phyloP scores from a whole-genome alignment of 495 filamentous ascomycete species.

The Aspergillus heteromorphus region DNA sequence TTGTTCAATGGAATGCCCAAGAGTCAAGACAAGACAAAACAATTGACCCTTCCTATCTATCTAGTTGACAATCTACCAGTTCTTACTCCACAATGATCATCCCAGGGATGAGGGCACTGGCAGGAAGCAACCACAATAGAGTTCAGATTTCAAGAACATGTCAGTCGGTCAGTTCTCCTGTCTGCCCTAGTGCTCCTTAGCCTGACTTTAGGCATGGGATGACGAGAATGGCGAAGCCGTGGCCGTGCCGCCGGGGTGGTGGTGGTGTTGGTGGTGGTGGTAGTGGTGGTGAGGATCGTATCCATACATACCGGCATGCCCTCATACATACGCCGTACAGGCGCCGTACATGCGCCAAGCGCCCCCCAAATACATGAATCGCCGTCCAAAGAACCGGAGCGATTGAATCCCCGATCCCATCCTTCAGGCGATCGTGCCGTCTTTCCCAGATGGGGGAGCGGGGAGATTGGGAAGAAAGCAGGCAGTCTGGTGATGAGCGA shows the following conservation, averaged over 20 bases:
- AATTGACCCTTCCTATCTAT: not conserved
- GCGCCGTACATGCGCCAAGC: not conserved
- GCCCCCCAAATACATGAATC: not conserved
- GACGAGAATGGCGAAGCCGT: constrained; percentile 5
- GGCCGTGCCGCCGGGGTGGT: constrained; percentile 1
- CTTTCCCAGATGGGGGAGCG: not conserved
- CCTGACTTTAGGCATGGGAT: constrained; percentile 8
- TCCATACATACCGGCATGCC: not conserved
- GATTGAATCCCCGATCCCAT: not conserved
- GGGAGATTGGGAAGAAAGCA: not conserved
- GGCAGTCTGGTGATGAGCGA: constrained; percentile 2
- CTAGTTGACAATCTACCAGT: not conserved
- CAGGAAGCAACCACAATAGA: not conserved
- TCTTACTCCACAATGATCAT: constrained; percentile 12
- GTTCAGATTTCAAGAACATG: not conserved
- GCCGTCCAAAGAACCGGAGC: not conserved
- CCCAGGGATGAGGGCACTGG: constrained; percentile 1
- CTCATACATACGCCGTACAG: not conserved
- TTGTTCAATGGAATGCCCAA: not conserved
- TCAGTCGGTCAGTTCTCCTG: not conserved
- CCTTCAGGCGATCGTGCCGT: not conserved
- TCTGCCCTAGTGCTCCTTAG: not conserved
- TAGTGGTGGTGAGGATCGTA: not conserved
- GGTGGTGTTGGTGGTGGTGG: not conserved
- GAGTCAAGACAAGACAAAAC: not conserved